phyloP scores from a whole-genome alignment of 768 basidiomycete genomes.

The Rossbeevera mucosa region DNA sequence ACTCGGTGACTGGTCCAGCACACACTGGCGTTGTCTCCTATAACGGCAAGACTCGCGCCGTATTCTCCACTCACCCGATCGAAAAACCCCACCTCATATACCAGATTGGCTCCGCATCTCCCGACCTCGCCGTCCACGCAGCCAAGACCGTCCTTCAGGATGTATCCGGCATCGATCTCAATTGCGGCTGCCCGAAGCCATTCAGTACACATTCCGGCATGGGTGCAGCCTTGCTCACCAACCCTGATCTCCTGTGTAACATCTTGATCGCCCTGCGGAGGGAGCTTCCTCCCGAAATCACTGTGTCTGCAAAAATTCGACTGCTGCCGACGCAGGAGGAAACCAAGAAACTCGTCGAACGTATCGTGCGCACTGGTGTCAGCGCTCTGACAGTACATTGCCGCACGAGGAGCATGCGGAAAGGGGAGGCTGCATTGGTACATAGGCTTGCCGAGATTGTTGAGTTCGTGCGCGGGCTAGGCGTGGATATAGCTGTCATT shows the following conservation, averaged over 20 bases:
- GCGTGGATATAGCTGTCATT: conserved; percentile 78
- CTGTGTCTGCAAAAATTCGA: conserved; percentile 93
- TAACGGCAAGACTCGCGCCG: conserved; percentile 75
- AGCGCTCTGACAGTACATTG: conserved; percentile 92
- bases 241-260: conserved; percentile 84
- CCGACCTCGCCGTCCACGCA: conserved; percentile 87
- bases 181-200: conserved; percentile 96
- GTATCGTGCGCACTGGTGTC: conserved; percentile 84
- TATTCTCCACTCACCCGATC: conserved; percentile 90
- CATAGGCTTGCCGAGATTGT: conserved; percentile 81
- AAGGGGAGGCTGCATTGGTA: conserved; percentile 71
- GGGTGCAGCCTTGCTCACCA: conserved; percentile 93
- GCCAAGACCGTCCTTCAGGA: conserved; percentile 83
- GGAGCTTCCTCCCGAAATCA: conserved; percentile 70
- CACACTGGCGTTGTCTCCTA: conserved; percentile 84
- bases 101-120: conserved; percentile 90
- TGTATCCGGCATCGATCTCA: conserved; percentile 91
- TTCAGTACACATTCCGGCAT: conserved; percentile 93
- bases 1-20: conserved; percentile 41
- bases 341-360: conserved; percentile 83
- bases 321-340: conserved; percentile 82
- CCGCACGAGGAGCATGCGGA: conserved; percentile 88
- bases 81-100: conserved; percentile 94
- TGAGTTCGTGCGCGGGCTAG: conserved; percentile 70
- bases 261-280: conserved; percentile 78